phyloP scores from a whole-genome alignment of 1,284 basidiomycete genomes.

The Rhodotorula sp. region DNA sequence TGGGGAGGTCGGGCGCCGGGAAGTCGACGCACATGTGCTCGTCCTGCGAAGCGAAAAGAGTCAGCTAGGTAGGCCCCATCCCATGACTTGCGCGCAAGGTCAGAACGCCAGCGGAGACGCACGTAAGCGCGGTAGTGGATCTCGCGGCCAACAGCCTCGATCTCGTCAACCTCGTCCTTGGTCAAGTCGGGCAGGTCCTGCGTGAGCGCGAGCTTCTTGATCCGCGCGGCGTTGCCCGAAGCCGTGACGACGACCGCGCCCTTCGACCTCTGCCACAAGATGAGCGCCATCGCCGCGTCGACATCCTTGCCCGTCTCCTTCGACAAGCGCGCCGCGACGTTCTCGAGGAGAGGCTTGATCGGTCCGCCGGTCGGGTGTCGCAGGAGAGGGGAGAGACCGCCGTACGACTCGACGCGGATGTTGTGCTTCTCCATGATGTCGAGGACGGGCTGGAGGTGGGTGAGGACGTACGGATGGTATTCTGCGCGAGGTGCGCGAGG shows the following conservation, averaged over 20 bases:
- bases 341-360: constrained; percentile 56
- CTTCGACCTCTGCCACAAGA: constrained; percentile 62
- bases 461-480: constrained; percentile 43
- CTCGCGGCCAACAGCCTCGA: constrained; percentile 62
- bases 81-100: too few species aligned
- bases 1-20: constrained; percentile 24
- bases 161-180: constrained; percentile 60
- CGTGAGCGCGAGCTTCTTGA: constrained; percentile 64
- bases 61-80: too few species aligned
- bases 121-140: constrained; percentile 56
- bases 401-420: constrained; percentile 57
- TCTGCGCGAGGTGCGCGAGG: constrained; percentile 11
- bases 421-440: constrained; percentile 37
- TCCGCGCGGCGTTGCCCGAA: constrained; percentile 64
- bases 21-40: constrained; percentile 39
- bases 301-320: constrained; percentile 54
- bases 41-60: neutral
- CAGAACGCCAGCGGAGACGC: constrained; percentile 3
- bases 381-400: constrained; percentile 50
- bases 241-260: constrained; percentile 68
- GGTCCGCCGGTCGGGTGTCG: constrained; percentile 57
- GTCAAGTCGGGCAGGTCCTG: constrained; percentile 61
- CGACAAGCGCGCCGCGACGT: constrained; percentile 52
- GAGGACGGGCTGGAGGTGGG: constrained; percentile 38
- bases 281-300: constrained; percentile 58